A percentile compares a stretch with the other conserved stretches of the same genome.
phyloP scores from a whole-genome alignment of 2,329 filamentous ascomycete species.

The Sporothrix mexicana region DNA sequence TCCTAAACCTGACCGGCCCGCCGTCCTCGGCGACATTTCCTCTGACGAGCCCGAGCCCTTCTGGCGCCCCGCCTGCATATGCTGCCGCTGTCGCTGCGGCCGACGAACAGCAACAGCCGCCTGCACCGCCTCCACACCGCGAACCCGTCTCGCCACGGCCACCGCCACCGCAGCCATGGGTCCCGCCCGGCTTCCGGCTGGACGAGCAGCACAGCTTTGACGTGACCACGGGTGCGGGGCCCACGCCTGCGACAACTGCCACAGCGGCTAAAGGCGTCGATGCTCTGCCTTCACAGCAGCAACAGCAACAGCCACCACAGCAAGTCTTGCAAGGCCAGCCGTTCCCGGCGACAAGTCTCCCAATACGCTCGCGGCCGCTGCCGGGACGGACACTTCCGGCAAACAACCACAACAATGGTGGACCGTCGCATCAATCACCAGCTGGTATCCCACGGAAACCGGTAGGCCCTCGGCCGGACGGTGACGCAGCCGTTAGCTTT shows the following conservation, averaged over 20 bases:
- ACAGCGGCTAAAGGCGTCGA: no score
- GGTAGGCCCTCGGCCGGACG: slow-evolving; percentile 19
- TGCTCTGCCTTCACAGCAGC: not conserved
- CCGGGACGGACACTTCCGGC: not conserved
- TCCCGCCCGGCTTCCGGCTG: slow-evolving; percentile 35
- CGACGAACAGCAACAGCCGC: not conserved
- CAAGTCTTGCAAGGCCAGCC: not conserved
- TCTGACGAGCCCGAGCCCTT: not conserved
- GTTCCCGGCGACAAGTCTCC: not conserved
- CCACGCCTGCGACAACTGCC: no score
- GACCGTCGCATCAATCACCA: not conserved
- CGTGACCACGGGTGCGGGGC: no score
- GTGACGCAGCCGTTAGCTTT: not conserved
- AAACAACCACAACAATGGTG: not conserved
- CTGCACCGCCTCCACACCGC: not conserved
- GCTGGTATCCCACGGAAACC: slow-evolving; percentile 30
- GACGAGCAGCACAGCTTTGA: slow-evolving; percentile 30
- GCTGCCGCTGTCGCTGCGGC: not conserved
- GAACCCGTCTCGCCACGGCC: slow-evolving; percentile 1
- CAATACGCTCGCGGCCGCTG: not conserved
- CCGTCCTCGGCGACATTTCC: not conserved
- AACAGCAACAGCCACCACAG: not conserved
- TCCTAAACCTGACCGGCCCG: not conserved
- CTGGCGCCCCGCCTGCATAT: not conserved
- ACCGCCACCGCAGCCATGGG: slow-evolving; percentile 26